These are phyloP conservation scores for Backusella morwellensis DNA, from an alignment of 192 early-diverging fungal species.

Conservation along the genomic window DNA sequence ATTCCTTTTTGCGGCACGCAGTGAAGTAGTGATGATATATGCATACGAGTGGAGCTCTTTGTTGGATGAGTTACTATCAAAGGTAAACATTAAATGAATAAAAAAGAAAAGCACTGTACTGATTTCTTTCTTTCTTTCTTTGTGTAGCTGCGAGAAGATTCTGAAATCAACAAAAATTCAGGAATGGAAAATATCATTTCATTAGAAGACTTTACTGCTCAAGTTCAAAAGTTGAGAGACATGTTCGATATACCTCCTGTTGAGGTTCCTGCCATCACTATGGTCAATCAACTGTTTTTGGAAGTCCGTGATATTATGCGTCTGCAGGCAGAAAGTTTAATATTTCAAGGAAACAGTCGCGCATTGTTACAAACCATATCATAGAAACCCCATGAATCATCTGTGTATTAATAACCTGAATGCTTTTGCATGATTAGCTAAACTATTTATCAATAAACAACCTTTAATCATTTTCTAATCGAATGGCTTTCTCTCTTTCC, in stretches of 20 bases:
- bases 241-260: constrained; percentile 44
- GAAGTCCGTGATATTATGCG: constrained; percentile 39
- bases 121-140: background rate
- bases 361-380: constrained; percentile 5
- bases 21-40: constrained; percentile 32
- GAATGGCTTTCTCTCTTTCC: background rate
- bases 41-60: constrained; percentile 40
- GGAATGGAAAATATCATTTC: background rate
- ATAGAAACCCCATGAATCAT: background rate
- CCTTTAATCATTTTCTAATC: background rate
- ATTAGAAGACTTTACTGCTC: constrained; percentile 10
- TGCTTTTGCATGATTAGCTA: background rate
- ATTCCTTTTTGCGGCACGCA: constrained; percentile 34
- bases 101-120: background rate
- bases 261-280: constrained; percentile 18
- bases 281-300: constrained; percentile 36
- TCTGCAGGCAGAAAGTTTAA: constrained; percentile 29
- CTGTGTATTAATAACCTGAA: background rate
- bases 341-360: constrained; percentile 3
- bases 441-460: background rate
- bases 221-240: constrained; percentile 13
- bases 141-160: background rate
- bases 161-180: background rate
- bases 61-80: constrained; percentile 27
- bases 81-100: constrained; percentile 19